Evolutionary conservation across 2,329 filamentous ascomycete species (phyloP), one percentile per base, ranked within the genome.

Genomic region (Penicillium sp.): DNA sequence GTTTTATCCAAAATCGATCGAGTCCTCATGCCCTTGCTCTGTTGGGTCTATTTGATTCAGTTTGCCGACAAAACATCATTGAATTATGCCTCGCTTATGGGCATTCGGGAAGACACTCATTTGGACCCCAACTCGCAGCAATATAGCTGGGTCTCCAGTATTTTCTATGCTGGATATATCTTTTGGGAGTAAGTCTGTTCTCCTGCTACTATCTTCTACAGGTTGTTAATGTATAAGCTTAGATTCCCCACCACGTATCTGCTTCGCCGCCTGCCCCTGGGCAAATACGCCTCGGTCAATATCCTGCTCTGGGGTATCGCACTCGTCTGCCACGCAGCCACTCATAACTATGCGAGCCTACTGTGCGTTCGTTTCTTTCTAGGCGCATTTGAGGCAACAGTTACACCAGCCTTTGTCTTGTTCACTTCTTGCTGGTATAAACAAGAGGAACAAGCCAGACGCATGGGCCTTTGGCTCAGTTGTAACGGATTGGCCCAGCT

Each of bases 161-260:
- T 65, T 12, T 63, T 65, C 51, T 65, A 65, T n/a, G 54, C 52
- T 10, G 62, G 62, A 12, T 65, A 83, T 64, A 74, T 84, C 3
- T 66, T 75, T 27, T 81, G 79, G 70, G 77, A 79, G 31, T 59
- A 44, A 23, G 52, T 36, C 35, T 31, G 4, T 44, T 41, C 15
- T 15, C 38, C 13, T 15, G 2, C 6, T 17, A 1, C 17, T 29
- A 15, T 35, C 7, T 12, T 21, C 23, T n/a, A 15, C 10, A 43
- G 13, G 31, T 35, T 23, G 31, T 41, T 45, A 3, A 49, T 36
- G 9, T 27, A n/a, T 36, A n/a, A 38, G 4, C 5, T 17, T 36
- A 59, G 57, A 48, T 83, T 81, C 60, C 79, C 81, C 0, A 81
- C 79, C 0, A 80, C 79, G 0, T 66, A 80, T 13, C 69, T 83